Evolutionary conservation across 495 filamentous ascomycete genomes (phyloP), one percentile per base, ranked within the genome.

Genomic region (Rhizodiscina lignyota): DNA sequence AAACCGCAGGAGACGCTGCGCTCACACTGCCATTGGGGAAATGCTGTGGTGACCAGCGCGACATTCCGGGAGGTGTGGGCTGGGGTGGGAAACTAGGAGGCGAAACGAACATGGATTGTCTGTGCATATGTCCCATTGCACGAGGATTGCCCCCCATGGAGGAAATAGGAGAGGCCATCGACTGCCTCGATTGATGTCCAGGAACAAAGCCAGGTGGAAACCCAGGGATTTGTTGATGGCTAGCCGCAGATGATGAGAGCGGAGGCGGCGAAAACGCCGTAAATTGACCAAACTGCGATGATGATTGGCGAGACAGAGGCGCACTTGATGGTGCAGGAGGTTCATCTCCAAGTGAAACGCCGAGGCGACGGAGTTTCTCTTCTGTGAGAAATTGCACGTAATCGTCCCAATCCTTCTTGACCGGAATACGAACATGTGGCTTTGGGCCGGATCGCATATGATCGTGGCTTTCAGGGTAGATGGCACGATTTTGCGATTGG

Each of bases 291-390:
- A 71, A 72, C 34, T 75, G 75, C 3, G 65, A 66, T 15, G 76
- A 77, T n/a, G 64, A 48, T 41, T 72, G 68, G 21, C 72, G 62
- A 45, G 70, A 75, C 56, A 66, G 59, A 17, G 55, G 52, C 4
- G 64, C 24, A 8, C 18, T 55, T 30, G 50, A 44, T 18, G 54
- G 54, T n/a, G 66, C 62, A 8, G 15, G 17, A 11, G 70, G 63
- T 18, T 86, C 79, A 6, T 82, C 77, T 30, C 77, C 77, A 36
- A 78, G 64, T 13, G 67, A 79, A 2, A 94, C 89, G 30, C 89
- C 89, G 30, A 97, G 66, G 33, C 85, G 83, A 22, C 81, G 74
- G 27, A 97, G 64, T 58, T 92, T 97, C 40, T 85, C 79, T 55
- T 97, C 89, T 47, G 76, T 74, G 35, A 94, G 54, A 34, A 70